Conservation (phyloP, 148 eudicot genomes). For the Rhododendron williamsianum region DNA sequence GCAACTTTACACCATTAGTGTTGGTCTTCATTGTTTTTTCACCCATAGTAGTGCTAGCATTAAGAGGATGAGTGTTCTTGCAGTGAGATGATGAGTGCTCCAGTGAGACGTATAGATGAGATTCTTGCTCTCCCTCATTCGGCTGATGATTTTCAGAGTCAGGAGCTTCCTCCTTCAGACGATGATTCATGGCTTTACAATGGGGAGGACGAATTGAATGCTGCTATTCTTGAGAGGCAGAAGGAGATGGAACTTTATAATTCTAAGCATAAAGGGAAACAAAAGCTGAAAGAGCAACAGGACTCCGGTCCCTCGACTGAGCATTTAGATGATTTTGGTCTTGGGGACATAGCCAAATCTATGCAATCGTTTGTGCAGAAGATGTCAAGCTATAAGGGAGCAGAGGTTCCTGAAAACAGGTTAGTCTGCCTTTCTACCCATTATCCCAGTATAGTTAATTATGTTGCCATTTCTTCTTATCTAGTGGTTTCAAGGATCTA, state of each 20-base stretch:
- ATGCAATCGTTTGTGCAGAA: conserved; percentile 77
- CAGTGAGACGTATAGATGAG: conserved; percentile 78
- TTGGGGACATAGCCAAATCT: conserved; percentile 70
- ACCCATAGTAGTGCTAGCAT: not conserved
- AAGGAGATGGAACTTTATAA: conserved; percentile 76
- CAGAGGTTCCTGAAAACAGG: conserved; percentile 91
- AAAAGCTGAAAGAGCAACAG: conserved; percentile 55
- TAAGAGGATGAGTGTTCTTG: conserved; percentile 7
- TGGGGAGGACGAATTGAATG: conserved; percentile 85
- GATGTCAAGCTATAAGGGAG: conserved; percentile 82
- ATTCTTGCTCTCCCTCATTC: conserved; percentile 65
- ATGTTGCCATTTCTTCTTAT: not conserved
- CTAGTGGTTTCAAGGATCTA: not conserved
- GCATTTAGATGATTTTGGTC: conserved; percentile 46
- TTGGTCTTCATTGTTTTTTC: not conserved
- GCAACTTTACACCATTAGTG: not conserved
- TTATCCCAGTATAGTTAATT: not conserved
- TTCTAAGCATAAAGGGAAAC: conserved; percentile 46
- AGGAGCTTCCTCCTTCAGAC: conserved; percentile 68
- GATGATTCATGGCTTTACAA: conserved; percentile 93
- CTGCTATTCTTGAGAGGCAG: conserved; percentile 78
- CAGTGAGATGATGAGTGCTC: conserved; percentile 77
- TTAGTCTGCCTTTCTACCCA: conserved; percentile 15
- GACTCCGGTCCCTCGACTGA: conserved; percentile 24
- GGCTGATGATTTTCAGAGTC: conserved; percentile 50